phyloP scores from a whole-genome alignment of 805 yeast genomes.

The Wickerhamomyces alni region DNA sequence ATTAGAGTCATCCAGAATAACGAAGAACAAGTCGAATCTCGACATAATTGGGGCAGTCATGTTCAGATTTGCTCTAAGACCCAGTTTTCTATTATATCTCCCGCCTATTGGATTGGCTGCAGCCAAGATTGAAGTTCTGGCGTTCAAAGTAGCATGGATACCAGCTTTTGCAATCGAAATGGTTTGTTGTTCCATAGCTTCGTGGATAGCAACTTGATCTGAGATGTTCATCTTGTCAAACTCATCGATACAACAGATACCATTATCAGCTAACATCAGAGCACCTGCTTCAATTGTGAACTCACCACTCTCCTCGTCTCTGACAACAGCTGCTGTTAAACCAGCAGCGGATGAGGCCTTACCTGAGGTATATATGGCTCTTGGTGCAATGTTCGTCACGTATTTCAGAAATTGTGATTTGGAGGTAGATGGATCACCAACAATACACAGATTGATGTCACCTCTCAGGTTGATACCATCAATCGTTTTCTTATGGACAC shows the following conservation, averaged over 20 bases:
- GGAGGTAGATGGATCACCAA: conserved; percentile 97
- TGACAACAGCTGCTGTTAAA: conserved; percentile 94
- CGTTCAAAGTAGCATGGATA: conserved; percentile 95
- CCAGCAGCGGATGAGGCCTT: conserved; percentile 99
- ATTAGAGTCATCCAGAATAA: conserved; percentile 90
- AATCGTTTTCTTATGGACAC: conserved; percentile 88
- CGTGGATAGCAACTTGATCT: conserved; percentile 98
- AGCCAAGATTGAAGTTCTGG: conserved; percentile 92
- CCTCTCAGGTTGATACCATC: conserved; percentile 96
- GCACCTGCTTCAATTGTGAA: conserved; percentile 99
- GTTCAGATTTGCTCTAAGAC: conserved; percentile 78
- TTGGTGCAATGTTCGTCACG: conserved; percentile 84
- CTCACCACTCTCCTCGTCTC: conserved; percentile 96
- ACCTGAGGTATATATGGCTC: conserved; percentile 96
- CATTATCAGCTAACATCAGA: conserved; percentile 95
- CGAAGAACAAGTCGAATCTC: conserved; percentile 92
- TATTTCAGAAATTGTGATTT: conserved; percentile 94
- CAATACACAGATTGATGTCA: conserved; percentile 92
- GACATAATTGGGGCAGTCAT: conserved; percentile 99
- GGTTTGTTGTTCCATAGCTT: conserved; percentile 99
- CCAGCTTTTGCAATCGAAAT: conserved; percentile 98
- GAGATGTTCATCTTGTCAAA: conserved; percentile 95
- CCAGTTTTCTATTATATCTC: conserved; percentile 81
- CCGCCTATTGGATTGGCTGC: conserved; percentile 99
- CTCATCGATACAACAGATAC: conserved; percentile 97